Evolutionary conservation across 2,329 filamentous ascomycete genomes (phyloP), one percentile per base, ranked within the genome.

Genomic region (Ceratocystis cacaofunesta): DNA sequence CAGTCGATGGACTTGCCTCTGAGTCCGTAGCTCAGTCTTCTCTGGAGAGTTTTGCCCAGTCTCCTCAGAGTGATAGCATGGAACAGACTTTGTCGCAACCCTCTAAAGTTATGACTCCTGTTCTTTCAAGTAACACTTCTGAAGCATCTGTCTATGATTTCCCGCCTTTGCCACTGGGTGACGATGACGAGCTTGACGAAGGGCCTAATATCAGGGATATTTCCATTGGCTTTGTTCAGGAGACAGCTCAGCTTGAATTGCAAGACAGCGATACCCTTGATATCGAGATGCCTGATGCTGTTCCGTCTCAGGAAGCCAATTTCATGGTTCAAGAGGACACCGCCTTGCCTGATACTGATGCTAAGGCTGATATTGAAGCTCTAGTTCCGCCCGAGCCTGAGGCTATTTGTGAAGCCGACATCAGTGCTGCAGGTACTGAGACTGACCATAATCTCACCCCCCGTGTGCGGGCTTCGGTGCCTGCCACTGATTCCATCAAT

Each of bases 401-500:
- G 10, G 36, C 36, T 12, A 41, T 41, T 3, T 15, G 10, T 41
- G 62, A 25, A 32, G 36, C 50, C 15, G 50, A n/a, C 15, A 10
- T 25, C 6, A n/a, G 7, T 19, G 25, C 28, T 22, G 61, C n/a
- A 10, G 43, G 36, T 7, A 17, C 44, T 46, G 63, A 65, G 5
- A 7, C 10, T 25, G 64, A 65, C 8, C 32, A 57, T 2, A 25
- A 8, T n/a, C 41, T 48, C 5, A 65, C 64, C 10, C 64, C 64
- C n/a, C 64, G 64, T 28, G 60, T 60, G 12, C 48, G 62, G 17
- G 44, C 61, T 36, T 46, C 64, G 7, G 32, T 60, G 17, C 50
- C 61, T 50, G 43, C n/a, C 30, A 28, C 50, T 5, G 65, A 30
- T n/a, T 65, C 63, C 10, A 46, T 44, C 32, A 61, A 30, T 41